phyloP scores from a whole-genome alignment of 1,139 yeast genomes.

The Lodderomyces metapsilosis region DNA sequence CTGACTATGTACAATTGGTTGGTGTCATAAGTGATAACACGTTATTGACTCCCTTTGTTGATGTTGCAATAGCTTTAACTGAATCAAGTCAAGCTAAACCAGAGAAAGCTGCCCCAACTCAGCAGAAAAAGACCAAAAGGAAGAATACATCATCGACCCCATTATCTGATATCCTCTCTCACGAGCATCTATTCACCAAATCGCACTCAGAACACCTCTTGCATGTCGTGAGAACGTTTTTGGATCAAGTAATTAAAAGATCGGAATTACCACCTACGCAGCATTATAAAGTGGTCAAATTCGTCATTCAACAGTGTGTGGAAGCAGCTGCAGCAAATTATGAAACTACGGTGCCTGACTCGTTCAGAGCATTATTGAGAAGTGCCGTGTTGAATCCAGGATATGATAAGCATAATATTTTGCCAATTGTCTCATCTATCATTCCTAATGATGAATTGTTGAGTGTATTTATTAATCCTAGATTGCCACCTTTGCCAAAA shows the following conservation, averaged over 20 bases:
- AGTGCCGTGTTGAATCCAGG: slow-evolving; percentile 66
- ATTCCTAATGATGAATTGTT: slow-evolving; percentile 42
- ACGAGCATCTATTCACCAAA: slow-evolving; percentile 55
- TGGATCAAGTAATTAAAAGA: slow-evolving; percentile 47
- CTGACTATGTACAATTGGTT: slow-evolving; percentile 29
- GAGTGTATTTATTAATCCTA: slow-evolving; percentile 68
- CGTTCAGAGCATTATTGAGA: slow-evolving; percentile 43
- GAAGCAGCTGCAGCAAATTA: slow-evolving; percentile 25
- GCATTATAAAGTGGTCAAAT: slow-evolving; percentile 60
- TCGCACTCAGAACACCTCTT: slow-evolving; percentile 40
- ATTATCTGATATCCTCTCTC: slow-evolving; percentile 70
- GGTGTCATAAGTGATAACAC: slow-evolving; percentile 38
- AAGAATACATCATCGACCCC: slow-evolving; percentile 46
- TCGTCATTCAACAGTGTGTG: slow-evolving; percentile 50
- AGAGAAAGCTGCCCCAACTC: not conserved
- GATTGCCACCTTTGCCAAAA: slow-evolving; percentile 65
- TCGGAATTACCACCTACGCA: slow-evolving; percentile 61
- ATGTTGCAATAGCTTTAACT: slow-evolving; percentile 42
- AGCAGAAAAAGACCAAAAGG: slow-evolving; percentile 25
- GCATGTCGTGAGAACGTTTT: slow-evolving; percentile 45
- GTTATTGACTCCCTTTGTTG: slow-evolving; percentile 43
- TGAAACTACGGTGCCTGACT: slow-evolving; percentile 27
- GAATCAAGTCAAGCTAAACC: slow-evolving; percentile 32
- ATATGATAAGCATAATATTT: slow-evolving; percentile 55
- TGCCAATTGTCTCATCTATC: slow-evolving; percentile 66